A percentile compares a stretch with the other conserved stretches of the same genome.
Conservation (phyloP, 331 rosid genomes). For the Telfairia occidentalis region DNA sequence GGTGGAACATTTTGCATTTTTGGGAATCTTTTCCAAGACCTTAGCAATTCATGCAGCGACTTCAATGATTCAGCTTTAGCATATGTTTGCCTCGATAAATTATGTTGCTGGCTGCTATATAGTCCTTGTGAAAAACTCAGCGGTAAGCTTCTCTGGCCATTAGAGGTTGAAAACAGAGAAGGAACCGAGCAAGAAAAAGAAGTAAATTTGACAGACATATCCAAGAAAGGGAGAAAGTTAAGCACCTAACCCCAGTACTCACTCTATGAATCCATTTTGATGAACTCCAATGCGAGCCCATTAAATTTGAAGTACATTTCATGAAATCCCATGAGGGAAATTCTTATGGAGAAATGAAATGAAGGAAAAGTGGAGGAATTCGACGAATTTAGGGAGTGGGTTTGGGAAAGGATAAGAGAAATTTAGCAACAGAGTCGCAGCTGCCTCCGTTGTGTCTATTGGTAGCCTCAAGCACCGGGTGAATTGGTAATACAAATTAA, state of each 20-base stretch:
- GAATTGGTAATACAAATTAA: too few species aligned
- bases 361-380: constrained; percentile 5
- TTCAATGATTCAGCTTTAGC: constrained; percentile 42
- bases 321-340: constrained; percentile 7
- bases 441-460: background rate
- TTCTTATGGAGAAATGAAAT: background rate
- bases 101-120: constrained; percentile 30
- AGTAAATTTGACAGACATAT: constrained; percentile 32
- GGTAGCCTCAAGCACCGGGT: constrained; percentile 1
- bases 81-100: constrained; percentile 29
- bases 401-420: background rate
- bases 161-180: constrained; percentile 25
- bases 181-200: constrained; percentile 29
- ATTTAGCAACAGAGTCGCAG: constrained; percentile 4
- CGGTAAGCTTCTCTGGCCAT: constrained; percentile 25
- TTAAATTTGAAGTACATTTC: constrained; percentile 8
- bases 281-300: constrained; percentile 19
- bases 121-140: constrained; percentile 40
- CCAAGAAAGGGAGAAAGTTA: constrained; percentile 3
- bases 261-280: constrained; percentile 17
- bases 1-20: constrained; percentile 28
- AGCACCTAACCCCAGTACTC: constrained; percentile 6
- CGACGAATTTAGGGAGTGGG: constrained; percentile 18
- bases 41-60: constrained; percentile 28
- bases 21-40: constrained; percentile 30